Conservation (phyloP, 2,329 filamentous ascomycete genomes). For the Xylariales sp. region DNA sequence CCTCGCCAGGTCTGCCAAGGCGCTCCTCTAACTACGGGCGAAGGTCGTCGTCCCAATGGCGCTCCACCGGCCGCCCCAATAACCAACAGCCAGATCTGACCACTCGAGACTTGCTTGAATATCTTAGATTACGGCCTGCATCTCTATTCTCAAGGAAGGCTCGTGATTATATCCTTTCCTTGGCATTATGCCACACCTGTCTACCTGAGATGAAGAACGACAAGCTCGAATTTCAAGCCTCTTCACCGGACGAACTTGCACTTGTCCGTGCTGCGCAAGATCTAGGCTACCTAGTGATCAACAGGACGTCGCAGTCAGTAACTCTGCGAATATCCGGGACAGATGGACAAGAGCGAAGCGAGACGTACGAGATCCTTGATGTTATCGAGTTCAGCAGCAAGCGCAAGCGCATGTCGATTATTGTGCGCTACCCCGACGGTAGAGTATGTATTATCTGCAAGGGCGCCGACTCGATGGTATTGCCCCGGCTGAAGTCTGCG, state of each 20-base stretch:
- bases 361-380: conserved; percentile 76
- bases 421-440: conserved; percentile 81
- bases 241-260: conserved; percentile 86
- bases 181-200: conserved; percentile 89
- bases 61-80: conserved; percentile 23
- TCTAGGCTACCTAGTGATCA: conserved; percentile 72
- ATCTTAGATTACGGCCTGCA: conserved; percentile 69
- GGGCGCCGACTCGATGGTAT: conserved; percentile 80
- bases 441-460: conserved; percentile 84
- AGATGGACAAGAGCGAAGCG: conserved; percentile 38
- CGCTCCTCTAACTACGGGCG: conserved; percentile 13
- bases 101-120: conserved; percentile 73
- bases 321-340: conserved; percentile 40
- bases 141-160: conserved; percentile 75
- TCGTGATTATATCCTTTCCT: conserved; percentile 75
- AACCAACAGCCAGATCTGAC: conserved; percentile 51
- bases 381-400: conserved; percentile 88
- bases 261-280: conserved; percentile 82
- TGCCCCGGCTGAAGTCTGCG: conserved; percentile 71
- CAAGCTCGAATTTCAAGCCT: conserved; percentile 75
- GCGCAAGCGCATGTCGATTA: conserved; percentile 85
- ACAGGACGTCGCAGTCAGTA: conserved; percentile 68
- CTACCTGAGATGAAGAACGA: conserved; percentile 75
- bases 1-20: conserved; percentile 14
- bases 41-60: conserved; percentile 27